Percentiles rank a stretch among this genome's conserved stretches.
phyloP scores from a whole-genome alignment of 345 rosid genomes.

The Viola odorata region DNA sequence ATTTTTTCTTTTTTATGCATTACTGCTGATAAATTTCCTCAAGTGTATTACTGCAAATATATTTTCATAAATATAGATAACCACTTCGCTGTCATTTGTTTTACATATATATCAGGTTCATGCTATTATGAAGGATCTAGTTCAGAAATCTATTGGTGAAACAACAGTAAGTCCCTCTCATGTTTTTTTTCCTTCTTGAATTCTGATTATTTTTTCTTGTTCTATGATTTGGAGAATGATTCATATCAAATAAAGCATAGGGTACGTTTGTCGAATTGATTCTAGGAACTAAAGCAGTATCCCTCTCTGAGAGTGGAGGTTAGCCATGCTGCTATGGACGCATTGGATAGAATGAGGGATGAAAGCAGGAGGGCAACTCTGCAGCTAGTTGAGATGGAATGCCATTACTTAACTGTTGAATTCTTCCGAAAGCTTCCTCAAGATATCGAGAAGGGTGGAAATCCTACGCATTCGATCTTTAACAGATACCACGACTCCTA shows the following conservation, averaged over 20 bases:
- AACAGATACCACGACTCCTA: constrained; percentile 86
- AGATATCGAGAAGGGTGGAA: constrained; percentile 93
- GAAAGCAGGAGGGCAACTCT: constrained; percentile 86
- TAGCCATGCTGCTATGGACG: constrained; percentile 68
- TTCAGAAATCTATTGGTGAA: constrained; percentile 66
- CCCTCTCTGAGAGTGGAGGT: constrained; percentile 87
- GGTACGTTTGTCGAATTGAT: no score
- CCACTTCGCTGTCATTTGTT: no score
- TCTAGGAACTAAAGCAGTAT: constrained; percentile 87
- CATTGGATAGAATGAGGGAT: constrained; percentile 85
- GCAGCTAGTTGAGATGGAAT: constrained; percentile 92
- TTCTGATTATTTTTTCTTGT: neutral
- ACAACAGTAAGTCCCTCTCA: constrained; percentile 44
- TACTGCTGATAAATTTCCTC: no score
- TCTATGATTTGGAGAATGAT: neutral
- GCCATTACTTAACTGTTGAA: constrained; percentile 82
- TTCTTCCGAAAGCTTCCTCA: constrained; percentile 97
- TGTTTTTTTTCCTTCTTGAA: constrained; percentile 3
- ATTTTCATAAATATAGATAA: no score
- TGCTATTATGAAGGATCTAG: constrained; percentile 75
- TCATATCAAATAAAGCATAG: no score
- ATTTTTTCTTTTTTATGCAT: no score
- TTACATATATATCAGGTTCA: constrained; percentile 75
- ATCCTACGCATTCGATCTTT: constrained; percentile 82
- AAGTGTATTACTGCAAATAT: no score